Evolutionary conservation across 768 basidiomycete genomes (phyloP).

Genomic region (Fomitopsis pulvina): DNA sequence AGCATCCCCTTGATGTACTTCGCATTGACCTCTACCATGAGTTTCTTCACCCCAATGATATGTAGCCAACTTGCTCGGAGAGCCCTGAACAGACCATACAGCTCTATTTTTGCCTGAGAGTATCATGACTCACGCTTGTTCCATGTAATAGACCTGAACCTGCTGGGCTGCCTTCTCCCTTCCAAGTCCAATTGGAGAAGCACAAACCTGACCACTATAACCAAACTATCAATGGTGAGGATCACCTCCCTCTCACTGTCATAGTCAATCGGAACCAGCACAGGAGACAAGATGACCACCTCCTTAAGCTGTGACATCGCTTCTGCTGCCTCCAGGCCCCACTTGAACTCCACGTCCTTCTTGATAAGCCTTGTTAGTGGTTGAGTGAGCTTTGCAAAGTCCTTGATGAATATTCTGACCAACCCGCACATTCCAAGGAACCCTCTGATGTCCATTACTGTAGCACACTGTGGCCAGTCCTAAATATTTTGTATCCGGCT

Average conservation of each 20-base stretch:
- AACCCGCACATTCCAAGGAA: conserved; percentile 17
- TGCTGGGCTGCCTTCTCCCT: conserved; percentile 15
- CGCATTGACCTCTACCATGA: no score
- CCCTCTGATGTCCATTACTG: no score
- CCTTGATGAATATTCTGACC: conserved; percentile 3
- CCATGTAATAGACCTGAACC: conserved; percentile 32
- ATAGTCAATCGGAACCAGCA: conserved; percentile 16
- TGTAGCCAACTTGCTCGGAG: conserved; percentile 13
- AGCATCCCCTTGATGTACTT: no score
- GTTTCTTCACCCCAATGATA: conserved; percentile 23
- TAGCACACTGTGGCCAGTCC: conserved; percentile 16
- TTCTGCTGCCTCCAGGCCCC: conserved; percentile 1
- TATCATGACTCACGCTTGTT: conserved; percentile 17
- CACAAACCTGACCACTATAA: conserved; percentile 2
- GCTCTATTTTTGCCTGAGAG: conserved; percentile 21
- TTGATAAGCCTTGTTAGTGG: conserved; percentile 15
- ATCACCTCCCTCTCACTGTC: conserved; percentile 3
- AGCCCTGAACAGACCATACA: conserved; percentile 17
- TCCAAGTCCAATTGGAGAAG: conserved; percentile 6
- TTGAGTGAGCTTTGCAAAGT: conserved; percentile 13
- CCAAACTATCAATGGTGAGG: conserved; percentile 15
- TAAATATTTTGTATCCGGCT: conserved; percentile 19
- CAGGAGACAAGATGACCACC: background rate
- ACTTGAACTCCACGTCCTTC: conserved; percentile 17
- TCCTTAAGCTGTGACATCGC: conserved; percentile 16